Base-by-base conservation (phyloP, 2,329 filamentous ascomycete genomes). In the Aspergillus persii region DNA sequence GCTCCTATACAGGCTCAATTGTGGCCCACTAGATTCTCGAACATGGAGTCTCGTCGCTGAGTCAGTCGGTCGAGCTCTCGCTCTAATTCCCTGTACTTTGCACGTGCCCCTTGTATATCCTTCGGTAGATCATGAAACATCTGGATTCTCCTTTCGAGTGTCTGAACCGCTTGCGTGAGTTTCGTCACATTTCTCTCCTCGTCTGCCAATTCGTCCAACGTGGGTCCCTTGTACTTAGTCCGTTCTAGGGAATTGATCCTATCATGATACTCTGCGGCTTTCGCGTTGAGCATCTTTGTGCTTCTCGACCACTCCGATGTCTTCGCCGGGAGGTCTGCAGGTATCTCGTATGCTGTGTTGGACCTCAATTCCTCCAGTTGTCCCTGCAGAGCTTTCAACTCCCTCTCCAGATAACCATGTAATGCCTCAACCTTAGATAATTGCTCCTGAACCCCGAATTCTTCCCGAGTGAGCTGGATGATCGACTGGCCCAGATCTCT, bases 231-330 rank as follows among this genome's bases (percentile, higher is more conserved):
- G 4, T 59, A 60, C 15, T 67, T 69, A 44, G 59, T 74, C 46
- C 71, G 71, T 53, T 75, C 70, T 11, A 79, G 64, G 7, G 79
- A 71, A 58, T 79, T 70, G 63, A 85, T 76, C 47, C 81, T 81
- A 57, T 87, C 84, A 51, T 79, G 77, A 59, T 90, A 84, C 68
- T 95, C 91, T 15, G 85, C 84, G 1, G 93, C 79, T 66, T 89
- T 89, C 2, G 85, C 77, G 12, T 82, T 77, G 41, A 91, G 79
- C n/a, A 84, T 76, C 71, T 91, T 92, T 52, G 89, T 84, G 57
- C 83, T 86, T 56, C 90, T 86, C 63, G 88, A 86, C 75, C 89
- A 85, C 53, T 95, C 89, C 3, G 88, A 81, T n/a, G 92, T 94
- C 64, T 88, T 83, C 64, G 86, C 86, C 9, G 86, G 84, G 3